Base-by-base conservation (phyloP, 176 grass and related monocot species). In the Ananas comosus region DNA sequence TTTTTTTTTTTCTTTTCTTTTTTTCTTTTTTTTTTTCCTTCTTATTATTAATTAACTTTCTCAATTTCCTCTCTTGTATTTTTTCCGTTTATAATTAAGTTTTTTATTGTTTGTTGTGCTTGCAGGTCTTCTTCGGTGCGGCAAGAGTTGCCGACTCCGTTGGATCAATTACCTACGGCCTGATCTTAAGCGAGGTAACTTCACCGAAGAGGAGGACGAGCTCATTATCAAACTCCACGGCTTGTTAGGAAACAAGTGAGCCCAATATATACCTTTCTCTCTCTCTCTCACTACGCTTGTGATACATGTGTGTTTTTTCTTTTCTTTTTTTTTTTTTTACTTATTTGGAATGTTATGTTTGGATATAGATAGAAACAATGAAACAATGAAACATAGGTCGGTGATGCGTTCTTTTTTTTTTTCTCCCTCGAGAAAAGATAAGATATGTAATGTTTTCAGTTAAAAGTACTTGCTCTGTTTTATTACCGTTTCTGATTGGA, bases 111-210 rank as follows among this genome's bases (percentile, higher is more conserved):
- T 42, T 42, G 33, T 42, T 42, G 33, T 42, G 21, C 76, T 59
- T 64, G n/a, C 12, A 75, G 48, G 64, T 51, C n/a, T 75, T 53
- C 74, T 74, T 64, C 84, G 91, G 13, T 96, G 91, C 63, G 91
- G 91, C 11, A 96, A 96, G 77, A 91, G 91, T 73, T 96, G 91
- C 80, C 77, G 91, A 8, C 85, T 91, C 23, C 77, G 91, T 2
- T 91, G 91, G 91, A 91, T 91, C 76, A 91, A 91, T 73, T 96
- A 96, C 80, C 71, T 96, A 5, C 66, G 91, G 49, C 87, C 88
- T 0, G 87, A 96, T 52, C 82, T 96, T 49, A 96, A 96, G 85
- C 82, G 91, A 0, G 91, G 91, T 28, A 96, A 96, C 70, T 96
- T 96, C 80, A 83, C 85, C n/a, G 77, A 81, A 0, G 82, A 91